Conservation (phyloP, 164 flowering plant genomes). For the Magnolia officinalis region DNA sequence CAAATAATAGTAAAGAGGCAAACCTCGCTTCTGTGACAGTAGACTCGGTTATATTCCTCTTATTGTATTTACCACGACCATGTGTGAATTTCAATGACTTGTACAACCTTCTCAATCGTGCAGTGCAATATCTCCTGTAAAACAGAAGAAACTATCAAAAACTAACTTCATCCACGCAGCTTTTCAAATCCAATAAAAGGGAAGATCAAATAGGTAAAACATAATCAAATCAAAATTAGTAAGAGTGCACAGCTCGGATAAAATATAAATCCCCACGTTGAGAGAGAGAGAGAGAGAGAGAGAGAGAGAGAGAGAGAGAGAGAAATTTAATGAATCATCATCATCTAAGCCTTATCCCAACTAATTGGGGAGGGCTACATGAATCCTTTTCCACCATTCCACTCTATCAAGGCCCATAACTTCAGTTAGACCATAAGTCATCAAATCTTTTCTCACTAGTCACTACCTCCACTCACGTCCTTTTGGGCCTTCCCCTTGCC, state of each 20-base stretch:
- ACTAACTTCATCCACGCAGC: background rate
- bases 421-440: too few relatives aligned
- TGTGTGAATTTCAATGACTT: conserved; percentile 93
- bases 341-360: too few relatives aligned
- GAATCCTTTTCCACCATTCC: too few relatives aligned
- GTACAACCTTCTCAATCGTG: conserved; percentile 86
- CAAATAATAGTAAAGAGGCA: background rate
- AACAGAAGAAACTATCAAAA: background rate
- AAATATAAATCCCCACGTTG: background rate
- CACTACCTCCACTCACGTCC: too few relatives aligned
- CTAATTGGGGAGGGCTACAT: too few relatives aligned
- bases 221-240: background rate
- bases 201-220: background rate
- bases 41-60: conserved; percentile 50
- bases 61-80: conserved; percentile 82
- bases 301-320: too few relatives aligned
- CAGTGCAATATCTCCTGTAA: conserved; percentile 87
- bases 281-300: too few relatives aligned
- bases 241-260: background rate
- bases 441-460: too few relatives aligned
- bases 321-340: too few relatives aligned
- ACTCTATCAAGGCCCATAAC: too few relatives aligned
- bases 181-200: background rate
- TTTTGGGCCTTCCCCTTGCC: too few relatives aligned
- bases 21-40: conserved; percentile 92